A percentile compares a stretch with the other conserved stretches of the same genome.
Evolutionary conservation across 2,329 filamentous ascomycete genomes (phyloP).

Genomic region (Metarhizium robertsii): DNA sequence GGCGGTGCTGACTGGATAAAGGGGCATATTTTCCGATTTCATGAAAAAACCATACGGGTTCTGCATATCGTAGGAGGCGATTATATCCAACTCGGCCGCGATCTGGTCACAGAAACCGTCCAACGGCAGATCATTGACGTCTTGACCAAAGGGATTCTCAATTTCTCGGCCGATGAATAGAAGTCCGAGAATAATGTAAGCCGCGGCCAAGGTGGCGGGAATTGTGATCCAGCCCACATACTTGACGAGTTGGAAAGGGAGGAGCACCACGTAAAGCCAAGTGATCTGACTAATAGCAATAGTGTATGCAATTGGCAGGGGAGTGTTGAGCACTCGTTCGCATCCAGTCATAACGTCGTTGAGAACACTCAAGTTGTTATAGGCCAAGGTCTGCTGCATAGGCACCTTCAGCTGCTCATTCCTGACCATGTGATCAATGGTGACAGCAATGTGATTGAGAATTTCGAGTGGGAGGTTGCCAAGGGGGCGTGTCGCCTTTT

Average conservation of each 20-base stretch:
- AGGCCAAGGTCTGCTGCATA: conserved; percentile 50
- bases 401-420: conserved; percentile 46
- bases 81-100: conserved; percentile 63
- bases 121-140: conserved; percentile 73
- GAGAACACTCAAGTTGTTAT: conserved; percentile 52
- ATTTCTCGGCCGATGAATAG: conserved; percentile 68
- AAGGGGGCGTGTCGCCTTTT: conserved; percentile 60
- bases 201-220: conserved; percentile 60
- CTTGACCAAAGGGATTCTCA: conserved; percentile 75
- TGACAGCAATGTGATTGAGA: conserved; percentile 59
- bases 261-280: conserved; percentile 70
- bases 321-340: conserved; percentile 73
- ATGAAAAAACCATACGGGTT: conserved; percentile 22
- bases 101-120: conserved; percentile 71
- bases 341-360: conserved; percentile 65
- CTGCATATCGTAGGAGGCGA: conserved; percentile 43
- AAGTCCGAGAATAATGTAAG: conserved; percentile 77
- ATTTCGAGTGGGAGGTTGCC: conserved; percentile 82
- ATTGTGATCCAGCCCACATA: conserved; percentile 65
- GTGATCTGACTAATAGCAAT: conserved; percentile 83
- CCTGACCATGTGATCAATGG: conserved; percentile 51
- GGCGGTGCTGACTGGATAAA: conserved; percentile 44
- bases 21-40: conserved; percentile 35
- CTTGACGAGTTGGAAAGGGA: conserved; percentile 70
- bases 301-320: conserved; percentile 71